Percentiles rank a stretch among this genome's conserved stretches.
Conservation (phyloP, 2,329 filamentous ascomycete genomes). For the Calonectria fujianensis region DNA sequence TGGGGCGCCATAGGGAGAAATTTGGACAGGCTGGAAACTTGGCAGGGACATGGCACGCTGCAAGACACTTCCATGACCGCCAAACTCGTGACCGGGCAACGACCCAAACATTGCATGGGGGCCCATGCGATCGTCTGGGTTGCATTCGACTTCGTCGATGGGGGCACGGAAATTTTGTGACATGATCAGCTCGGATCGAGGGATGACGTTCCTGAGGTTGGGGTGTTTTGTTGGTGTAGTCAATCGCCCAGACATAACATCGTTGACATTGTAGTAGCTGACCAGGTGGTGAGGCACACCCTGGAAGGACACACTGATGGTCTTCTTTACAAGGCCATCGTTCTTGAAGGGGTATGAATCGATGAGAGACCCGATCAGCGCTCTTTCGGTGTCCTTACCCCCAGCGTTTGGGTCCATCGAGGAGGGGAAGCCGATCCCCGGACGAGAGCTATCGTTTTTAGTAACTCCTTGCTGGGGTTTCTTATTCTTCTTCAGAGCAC, state of each 20-base stretch:
- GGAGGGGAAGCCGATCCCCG: conserved; percentile 41
- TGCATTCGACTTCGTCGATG: conserved; percentile 74
- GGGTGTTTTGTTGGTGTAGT: conserved; percentile 73
- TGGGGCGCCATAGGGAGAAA: conserved; percentile 29
- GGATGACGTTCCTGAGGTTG: conserved; percentile 64
- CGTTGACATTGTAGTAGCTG: conserved; percentile 89
- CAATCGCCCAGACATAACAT: conserved; percentile 80
- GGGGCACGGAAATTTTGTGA: conserved; percentile 81
- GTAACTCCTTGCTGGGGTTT: conserved; percentile 59
- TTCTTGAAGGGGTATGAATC: conserved; percentile 93
- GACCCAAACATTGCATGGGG: conserved; percentile 35
- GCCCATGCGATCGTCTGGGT: conserved; percentile 33
- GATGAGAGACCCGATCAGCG: conserved; percentile 86
- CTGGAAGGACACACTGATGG: conserved; percentile 85
- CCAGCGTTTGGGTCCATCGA: conserved; percentile 42
- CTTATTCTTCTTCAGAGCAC: conserved; percentile 83
- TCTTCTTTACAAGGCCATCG: conserved; percentile 92
- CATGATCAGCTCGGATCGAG: conserved; percentile 74
- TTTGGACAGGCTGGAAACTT: conserved; percentile 46
- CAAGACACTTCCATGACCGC: conserved; percentile 42
- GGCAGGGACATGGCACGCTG: conserved; percentile 55
- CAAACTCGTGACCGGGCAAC: conserved; percentile 44
- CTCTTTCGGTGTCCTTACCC: conserved; percentile 60
- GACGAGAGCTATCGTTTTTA: conserved; percentile 59
- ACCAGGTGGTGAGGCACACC: conserved; percentile 89